A percentile compares a stretch with the other conserved stretches of the same genome.
These are phyloP conservation scores for Haplographium delicatum DNA, from an alignment of 495 filamentous ascomycete species.

Conservation along the genomic window DNA sequence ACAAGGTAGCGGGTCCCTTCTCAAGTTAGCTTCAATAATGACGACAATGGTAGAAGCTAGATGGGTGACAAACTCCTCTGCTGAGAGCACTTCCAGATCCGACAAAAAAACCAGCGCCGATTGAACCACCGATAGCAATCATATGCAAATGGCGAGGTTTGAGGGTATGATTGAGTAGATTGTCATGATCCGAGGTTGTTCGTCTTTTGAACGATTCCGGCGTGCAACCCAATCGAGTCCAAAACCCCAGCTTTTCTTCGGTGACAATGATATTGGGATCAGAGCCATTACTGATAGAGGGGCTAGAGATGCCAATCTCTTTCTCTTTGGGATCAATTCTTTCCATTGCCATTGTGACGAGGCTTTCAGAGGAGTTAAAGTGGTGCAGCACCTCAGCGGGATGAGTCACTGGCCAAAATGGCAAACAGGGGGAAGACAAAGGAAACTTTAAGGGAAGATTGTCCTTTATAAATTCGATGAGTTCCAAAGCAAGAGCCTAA, in stretches of 20 bases:
- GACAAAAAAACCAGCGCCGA: slow-evolving; percentile 52
- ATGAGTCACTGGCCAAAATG: no score
- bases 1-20: slow-evolving; percentile 18
- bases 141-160: slow-evolving; percentile 64
- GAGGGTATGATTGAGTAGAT: slow-evolving; percentile 17
- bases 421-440: no score
- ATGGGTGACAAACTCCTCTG: slow-evolving; percentile 24
- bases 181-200: background rate
- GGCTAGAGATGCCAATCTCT: background rate
- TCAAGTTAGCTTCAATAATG: background rate
- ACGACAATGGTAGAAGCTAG: background rate
- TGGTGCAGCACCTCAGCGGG: no score
- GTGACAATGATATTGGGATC: background rate
- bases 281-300: background rate
- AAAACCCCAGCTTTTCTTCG: slow-evolving; percentile 28
- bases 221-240: slow-evolving; percentile 47
- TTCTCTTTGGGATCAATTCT: slow-evolving; percentile 13
- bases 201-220: slow-evolving; percentile 40
- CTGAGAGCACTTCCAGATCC: slow-evolving; percentile 41
- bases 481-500: no score
- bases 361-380: no score
- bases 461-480: no score
- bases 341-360: no score
- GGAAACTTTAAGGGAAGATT: no score
- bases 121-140: slow-evolving; percentile 65